A percentile compares a stretch with the other conserved stretches of the same genome.
Evolutionary conservation across 2,329 filamentous ascomycete species (phyloP).

Genomic region (Hypoxylon sp.): DNA sequence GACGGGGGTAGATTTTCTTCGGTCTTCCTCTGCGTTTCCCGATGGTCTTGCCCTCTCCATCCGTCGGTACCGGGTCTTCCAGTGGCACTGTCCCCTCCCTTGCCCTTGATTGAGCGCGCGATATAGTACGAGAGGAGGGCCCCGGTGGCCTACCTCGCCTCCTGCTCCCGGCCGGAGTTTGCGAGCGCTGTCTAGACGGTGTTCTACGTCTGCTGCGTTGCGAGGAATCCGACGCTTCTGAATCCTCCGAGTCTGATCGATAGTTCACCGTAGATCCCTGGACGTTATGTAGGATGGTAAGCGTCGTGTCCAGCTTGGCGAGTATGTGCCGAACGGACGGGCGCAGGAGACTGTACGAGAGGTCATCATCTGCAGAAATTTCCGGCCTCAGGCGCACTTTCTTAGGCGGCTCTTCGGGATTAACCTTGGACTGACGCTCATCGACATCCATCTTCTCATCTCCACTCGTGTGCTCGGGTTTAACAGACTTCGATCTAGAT

Average conservation of each 20-base stretch:
- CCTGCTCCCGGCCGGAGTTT: conserved; percentile 19
- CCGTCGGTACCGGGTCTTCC: neutral
- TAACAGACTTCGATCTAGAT: conserved; percentile 44
- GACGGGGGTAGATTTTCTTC: conserved; percentile 57
- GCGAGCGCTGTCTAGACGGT: conserved; percentile 32
- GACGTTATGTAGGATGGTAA: conserved; percentile 78
- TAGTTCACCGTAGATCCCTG: conserved; percentile 66
- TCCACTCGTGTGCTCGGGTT: conserved; percentile 40
- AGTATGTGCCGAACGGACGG: conserved; percentile 81
- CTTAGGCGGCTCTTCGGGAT: conserved; percentile 4
- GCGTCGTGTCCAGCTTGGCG: conserved; percentile 76
- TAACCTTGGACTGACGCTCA: conserved; percentile 16
- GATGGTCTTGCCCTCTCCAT: neutral
- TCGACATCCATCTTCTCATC: conserved; percentile 49
- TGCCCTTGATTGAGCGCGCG: conserved; percentile 23
- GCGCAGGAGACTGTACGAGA: conserved; percentile 74
- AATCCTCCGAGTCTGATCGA: conserved; percentile 51
- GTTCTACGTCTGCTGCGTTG: conserved; percentile 23
- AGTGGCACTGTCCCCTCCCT: conserved; percentile 6
- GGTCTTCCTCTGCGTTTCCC: conserved; percentile 58
- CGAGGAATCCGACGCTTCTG: conserved; percentile 48
- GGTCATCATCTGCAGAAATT: conserved; percentile 79
- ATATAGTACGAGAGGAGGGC: conserved; percentile 22
- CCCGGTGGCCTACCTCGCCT: conserved; percentile 40
- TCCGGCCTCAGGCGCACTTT: conserved; percentile 61